A percentile compares a stretch with the other conserved stretches of the same genome.
phyloP scores from a whole-genome alignment of 1,284 basidiomycete species.

The Coniferiporia weirii region DNA sequence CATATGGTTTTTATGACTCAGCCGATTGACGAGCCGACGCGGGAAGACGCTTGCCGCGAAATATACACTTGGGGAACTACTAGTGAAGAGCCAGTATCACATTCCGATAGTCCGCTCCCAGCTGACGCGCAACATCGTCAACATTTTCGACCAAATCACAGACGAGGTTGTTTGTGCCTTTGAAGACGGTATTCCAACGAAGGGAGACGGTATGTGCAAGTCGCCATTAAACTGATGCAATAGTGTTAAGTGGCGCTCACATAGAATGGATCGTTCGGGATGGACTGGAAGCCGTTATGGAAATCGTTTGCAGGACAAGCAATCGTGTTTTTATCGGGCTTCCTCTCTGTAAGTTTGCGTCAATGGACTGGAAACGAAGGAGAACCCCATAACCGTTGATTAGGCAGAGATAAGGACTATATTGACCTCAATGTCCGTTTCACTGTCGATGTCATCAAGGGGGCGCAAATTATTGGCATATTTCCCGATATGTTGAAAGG shows the following conservation, averaged over 20 bases:
- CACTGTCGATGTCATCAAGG: conserved; percentile 5
- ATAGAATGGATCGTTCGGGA: conserved; percentile 30
- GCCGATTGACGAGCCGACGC: background rate
- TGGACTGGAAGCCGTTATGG: conserved; percentile 17
- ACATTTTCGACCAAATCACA: conserved; percentile 18
- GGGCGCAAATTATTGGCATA: conserved; percentile 5
- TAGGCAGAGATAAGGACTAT: conserved; percentile 13
- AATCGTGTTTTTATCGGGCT: conserved; percentile 38
- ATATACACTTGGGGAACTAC: conserved; percentile 9
- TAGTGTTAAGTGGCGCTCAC: background rate
- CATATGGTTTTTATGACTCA: background rate
- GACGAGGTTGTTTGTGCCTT: conserved; percentile 21
- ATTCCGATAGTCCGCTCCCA: conserved; percentile 18
- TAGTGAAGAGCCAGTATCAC: conserved; percentile 17
- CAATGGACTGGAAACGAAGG: background rate
- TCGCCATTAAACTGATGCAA: background rate
- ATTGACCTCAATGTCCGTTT: conserved; percentile 3
- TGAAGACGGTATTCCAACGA: conserved; percentile 16
- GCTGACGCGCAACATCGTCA: conserved; percentile 20
- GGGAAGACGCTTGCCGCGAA: conserved; percentile 1
- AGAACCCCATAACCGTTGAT: background rate
- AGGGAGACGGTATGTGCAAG: conserved; percentile 8
- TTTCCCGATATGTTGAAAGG: conserved; percentile 6
- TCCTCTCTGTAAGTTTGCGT: conserved; percentile 31
- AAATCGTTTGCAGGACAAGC: conserved; percentile 29